A percentile compares a stretch with the other conserved stretches of the same genome.
phyloP scores from a whole-genome alignment of 441 rosid genomes.

The Mallotus repandus region DNA sequence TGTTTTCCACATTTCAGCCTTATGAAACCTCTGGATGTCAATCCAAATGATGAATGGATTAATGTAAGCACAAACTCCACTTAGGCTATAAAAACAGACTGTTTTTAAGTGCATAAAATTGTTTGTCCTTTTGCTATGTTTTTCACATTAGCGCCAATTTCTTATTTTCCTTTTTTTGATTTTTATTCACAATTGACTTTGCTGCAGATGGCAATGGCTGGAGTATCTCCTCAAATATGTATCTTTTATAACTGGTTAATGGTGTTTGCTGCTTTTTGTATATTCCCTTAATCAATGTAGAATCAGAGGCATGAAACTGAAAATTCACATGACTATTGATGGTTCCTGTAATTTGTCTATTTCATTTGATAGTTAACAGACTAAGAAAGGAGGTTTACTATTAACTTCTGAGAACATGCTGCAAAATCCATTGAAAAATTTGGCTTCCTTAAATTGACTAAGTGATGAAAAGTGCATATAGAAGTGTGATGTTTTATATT shows the following conservation, averaged over 20 bases:
- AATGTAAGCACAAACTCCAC: slow-evolving; percentile 61
- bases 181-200: slow-evolving; percentile 15
- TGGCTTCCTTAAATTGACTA: slow-evolving; percentile 42
- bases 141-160: slow-evolving; percentile 20
- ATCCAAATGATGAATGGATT: slow-evolving; percentile 93
- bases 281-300: background rate
- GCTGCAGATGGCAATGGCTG: slow-evolving; percentile 91
- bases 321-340: background rate
- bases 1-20: slow-evolving; percentile 51
- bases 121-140: slow-evolving; percentile 5
- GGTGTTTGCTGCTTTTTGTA: background rate
- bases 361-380: slow-evolving; percentile 9
- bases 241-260: slow-evolving; percentile 40
- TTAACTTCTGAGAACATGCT: slow-evolving; percentile 3
- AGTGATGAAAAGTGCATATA: slow-evolving; percentile 96
- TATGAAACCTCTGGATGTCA: slow-evolving; percentile 86
- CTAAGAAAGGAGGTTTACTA: background rate
- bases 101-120: background rate
- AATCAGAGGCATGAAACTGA: background rate
- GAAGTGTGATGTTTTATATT: slow-evolving; percentile 83
- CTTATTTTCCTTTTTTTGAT: slow-evolving; percentile 17
- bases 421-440: slow-evolving; percentile 11
- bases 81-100: slow-evolving; percentile 15
- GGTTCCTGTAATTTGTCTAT: background rate
- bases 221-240: slow-evolving; percentile 87